Percentiles rank a stretch among this genome's conserved stretches.
phyloP scores from a whole-genome alignment of 1,139 yeast genomes.

The Saccharomyces hybrid region DNA sequence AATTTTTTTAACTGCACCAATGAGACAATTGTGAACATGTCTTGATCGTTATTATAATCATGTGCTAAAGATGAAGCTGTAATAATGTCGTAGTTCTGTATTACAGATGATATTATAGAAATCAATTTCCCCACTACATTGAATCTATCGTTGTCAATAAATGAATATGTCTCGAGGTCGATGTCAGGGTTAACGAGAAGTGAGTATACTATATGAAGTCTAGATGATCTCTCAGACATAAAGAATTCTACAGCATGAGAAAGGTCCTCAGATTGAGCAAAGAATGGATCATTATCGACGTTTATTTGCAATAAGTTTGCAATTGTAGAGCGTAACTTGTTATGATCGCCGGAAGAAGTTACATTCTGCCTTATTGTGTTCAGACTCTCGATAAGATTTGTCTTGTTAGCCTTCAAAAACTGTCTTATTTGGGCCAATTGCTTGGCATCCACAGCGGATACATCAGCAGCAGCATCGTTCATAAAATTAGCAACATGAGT shows the following conservation, averaged over 20 bases:
- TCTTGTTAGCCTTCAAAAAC: neutral
- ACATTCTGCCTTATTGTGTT: too few relatives aligned
- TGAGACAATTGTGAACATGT: neutral
- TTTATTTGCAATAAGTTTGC: neutral
- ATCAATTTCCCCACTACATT: neutral
- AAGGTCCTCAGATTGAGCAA: neutral
- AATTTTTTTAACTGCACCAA: conserved; percentile 33
- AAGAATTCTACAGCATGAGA: neutral
- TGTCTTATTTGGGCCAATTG: neutral
- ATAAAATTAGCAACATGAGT: neutral
- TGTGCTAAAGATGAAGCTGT: neutral
- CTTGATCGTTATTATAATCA: neutral
- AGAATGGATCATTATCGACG: neutral
- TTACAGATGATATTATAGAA: neutral
- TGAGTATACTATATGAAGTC: neutral
- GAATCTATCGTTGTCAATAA: neutral
- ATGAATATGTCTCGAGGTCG: neutral
- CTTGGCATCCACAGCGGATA: neutral
- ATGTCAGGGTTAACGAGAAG: neutral
- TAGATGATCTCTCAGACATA: neutral
- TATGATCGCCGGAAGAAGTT: neutral
- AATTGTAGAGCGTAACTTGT: neutral
- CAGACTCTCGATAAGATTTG: neutral
- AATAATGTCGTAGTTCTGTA: neutral
- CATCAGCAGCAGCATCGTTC: neutral